Conservation (phyloP, 306 rosid species). For the Corylus americana region DNA sequence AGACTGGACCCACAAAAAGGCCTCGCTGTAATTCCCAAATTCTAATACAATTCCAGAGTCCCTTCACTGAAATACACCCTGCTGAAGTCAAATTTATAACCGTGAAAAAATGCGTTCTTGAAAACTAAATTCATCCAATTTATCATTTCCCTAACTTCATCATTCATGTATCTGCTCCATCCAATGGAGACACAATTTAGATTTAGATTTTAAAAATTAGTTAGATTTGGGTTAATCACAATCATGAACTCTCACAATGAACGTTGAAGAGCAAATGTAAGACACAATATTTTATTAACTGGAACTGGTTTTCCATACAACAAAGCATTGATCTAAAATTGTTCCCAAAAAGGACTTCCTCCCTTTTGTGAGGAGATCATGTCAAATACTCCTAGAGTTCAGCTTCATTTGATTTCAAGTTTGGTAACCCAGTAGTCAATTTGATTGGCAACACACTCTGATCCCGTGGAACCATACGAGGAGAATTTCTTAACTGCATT, state of each 20-base stretch:
- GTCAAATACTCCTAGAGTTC: background rate
- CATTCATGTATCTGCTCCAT: background rate
- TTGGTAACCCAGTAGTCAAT: conserved; percentile 60
- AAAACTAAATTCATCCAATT: background rate
- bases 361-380: conserved; percentile 1
- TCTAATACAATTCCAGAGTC: too few species aligned
- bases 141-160: too few species aligned
- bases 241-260: background rate
- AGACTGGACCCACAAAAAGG: background rate
- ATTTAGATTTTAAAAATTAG: background rate
- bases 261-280: background rate
- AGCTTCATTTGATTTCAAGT: conserved; percentile 47
- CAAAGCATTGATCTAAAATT: background rate
- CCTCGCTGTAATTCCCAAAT: background rate
- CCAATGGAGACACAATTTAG: background rate
- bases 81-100: background rate
- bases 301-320: background rate
- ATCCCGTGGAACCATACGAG: conserved; percentile 93
- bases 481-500: conserved; percentile 72
- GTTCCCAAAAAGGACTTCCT: background rate
- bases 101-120: background rate
- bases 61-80: too few species aligned
- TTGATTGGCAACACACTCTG: conserved; percentile 79
- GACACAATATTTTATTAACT: background rate
- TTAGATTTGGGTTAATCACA: background rate